Evolutionary conservation across 1,284 basidiomycete species (phyloP).

Genomic region (Ustilago cynodontis): DNA sequence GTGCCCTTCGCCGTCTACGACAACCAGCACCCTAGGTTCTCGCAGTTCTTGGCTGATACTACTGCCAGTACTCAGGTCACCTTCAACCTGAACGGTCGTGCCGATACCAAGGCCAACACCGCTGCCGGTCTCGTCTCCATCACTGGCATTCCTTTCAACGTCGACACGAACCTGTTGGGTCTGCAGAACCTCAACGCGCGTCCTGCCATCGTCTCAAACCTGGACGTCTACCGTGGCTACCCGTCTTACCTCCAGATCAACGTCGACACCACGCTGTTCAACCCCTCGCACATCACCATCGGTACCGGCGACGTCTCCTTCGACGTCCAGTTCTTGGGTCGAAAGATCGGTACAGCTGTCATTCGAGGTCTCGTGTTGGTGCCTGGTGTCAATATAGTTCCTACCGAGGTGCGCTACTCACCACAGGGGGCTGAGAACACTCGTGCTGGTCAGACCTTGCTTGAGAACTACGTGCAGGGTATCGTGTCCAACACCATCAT

Average conservation of each 20-base stretch:
- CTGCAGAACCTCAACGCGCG: slow-evolving; percentile 78
- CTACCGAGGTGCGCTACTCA: slow-evolving; percentile 76
- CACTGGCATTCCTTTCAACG: slow-evolving; percentile 77
- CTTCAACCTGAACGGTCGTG: slow-evolving; percentile 76
- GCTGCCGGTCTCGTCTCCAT: slow-evolving; percentile 78
- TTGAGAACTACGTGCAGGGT: slow-evolving; percentile 81
- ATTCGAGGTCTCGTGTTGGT: slow-evolving; percentile 71
- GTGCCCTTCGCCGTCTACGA: slow-evolving; percentile 77
- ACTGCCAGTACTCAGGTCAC: slow-evolving; percentile 74
- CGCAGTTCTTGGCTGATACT: slow-evolving; percentile 78
- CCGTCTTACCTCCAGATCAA: slow-evolving; percentile 79
- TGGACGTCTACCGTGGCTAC: slow-evolving; percentile 81
- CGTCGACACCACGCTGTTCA: slow-evolving; percentile 72
- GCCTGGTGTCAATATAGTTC: slow-evolving; percentile 53
- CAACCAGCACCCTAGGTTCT: slow-evolving; percentile 75
- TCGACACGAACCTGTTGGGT: slow-evolving; percentile 77
- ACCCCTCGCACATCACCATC: slow-evolving; percentile 78
- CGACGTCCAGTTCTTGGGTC: slow-evolving; percentile 74
- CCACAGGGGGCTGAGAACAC: slow-evolving; percentile 75
- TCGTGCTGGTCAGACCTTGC: slow-evolving; percentile 75
- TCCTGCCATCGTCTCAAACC: slow-evolving; percentile 75
- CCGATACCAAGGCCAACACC: slow-evolving; percentile 76
- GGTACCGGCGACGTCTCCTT: slow-evolving; percentile 79
- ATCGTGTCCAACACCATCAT: slow-evolving; percentile 76
- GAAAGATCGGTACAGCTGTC: slow-evolving; percentile 76